Evolutionary conservation across 2,329 filamentous ascomycete species (phyloP).

Genomic region (Coniochaeta pulveracea): DNA sequence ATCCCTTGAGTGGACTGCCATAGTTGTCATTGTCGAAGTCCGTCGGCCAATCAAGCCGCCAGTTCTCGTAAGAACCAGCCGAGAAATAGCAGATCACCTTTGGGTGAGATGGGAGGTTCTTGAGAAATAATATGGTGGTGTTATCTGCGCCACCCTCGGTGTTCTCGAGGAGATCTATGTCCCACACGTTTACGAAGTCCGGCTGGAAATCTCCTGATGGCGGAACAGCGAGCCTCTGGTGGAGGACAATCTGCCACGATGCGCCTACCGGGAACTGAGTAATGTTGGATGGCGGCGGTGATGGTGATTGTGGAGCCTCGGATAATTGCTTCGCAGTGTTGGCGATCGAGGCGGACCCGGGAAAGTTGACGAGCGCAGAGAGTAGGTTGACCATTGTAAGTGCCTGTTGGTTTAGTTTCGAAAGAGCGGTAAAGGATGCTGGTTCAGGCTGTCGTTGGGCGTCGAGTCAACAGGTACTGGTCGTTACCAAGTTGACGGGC

Average conservation of each 20-base stretch:
- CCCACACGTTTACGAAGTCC: slow-evolving; percentile 42
- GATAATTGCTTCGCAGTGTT: no score
- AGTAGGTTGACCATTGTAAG: no score
- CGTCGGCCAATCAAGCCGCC: slow-evolving; percentile 42
- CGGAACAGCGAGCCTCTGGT: slow-evolving; percentile 24
- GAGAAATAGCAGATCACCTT: slow-evolving; percentile 69
- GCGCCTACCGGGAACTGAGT: slow-evolving; percentile 26
- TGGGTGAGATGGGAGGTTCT: slow-evolving; percentile 29
- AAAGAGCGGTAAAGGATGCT: no score
- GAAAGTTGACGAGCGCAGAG: no score
- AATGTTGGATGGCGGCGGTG: no score
- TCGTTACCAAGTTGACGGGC: no score
- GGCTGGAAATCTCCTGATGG: slow-evolving; percentile 22
- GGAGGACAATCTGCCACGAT: slow-evolving; percentile 53
- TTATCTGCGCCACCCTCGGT: slow-evolving; percentile 16
- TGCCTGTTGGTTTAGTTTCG: no score
- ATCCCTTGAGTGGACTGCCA: slow-evolving; percentile 48
- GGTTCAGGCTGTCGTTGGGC: no score
- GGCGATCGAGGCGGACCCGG: no score
- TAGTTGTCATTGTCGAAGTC: slow-evolving; percentile 42
- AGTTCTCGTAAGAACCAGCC: slow-evolving; percentile 56
- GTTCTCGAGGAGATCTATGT: slow-evolving; percentile 49
- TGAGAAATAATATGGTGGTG: slow-evolving; percentile 31
- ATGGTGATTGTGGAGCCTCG: no score
- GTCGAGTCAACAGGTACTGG: no score